Conservation (phyloP, 208 protist genomes). For the Phytomonas francai region DNA sequence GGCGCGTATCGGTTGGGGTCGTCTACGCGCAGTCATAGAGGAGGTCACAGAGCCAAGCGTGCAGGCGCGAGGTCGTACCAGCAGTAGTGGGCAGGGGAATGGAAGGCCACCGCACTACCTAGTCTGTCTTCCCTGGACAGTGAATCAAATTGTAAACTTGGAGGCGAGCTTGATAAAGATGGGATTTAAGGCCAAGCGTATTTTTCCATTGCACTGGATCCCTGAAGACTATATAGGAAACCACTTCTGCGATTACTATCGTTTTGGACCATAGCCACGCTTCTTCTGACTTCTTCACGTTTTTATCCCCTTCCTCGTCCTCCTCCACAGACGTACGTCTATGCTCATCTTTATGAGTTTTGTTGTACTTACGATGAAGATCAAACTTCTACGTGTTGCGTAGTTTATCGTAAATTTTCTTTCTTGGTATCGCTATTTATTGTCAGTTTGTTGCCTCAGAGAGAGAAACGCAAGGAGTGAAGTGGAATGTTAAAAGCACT, state of each 20-base stretch:
- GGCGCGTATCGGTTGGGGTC: slow-evolving; percentile 68
- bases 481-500: not conserved
- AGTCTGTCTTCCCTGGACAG: slow-evolving; percentile 79
- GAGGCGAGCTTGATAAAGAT: slow-evolving; percentile 82
- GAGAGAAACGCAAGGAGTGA: not conserved
- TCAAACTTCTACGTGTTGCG: not conserved
- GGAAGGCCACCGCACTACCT: slow-evolving; percentile 24
- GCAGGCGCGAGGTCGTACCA: not conserved
- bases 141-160: slow-evolving; percentile 81
- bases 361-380: not conserved
- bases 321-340: not conserved
- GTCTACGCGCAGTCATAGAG: slow-evolving; percentile 67
- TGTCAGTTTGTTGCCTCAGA: not conserved
- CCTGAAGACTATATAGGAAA: slow-evolving; percentile 68
- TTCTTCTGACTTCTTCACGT: not conserved
- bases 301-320: not conserved
- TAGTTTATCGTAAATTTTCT: not conserved
- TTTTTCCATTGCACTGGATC: slow-evolving; percentile 74
- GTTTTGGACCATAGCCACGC: slow-evolving; percentile 10
- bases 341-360: not conserved
- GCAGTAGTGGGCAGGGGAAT: not conserved
- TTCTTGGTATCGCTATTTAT: not conserved
- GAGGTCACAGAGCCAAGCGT: slow-evolving; percentile 13
- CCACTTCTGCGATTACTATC: slow-evolving; percentile 72
- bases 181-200: slow-evolving; percentile 55